A percentile compares a stretch with the other conserved stretches of the same genome.
Evolutionary conservation across 2,329 filamentous ascomycete species (phyloP).

Genomic region (Calonectria crousiana): DNA sequence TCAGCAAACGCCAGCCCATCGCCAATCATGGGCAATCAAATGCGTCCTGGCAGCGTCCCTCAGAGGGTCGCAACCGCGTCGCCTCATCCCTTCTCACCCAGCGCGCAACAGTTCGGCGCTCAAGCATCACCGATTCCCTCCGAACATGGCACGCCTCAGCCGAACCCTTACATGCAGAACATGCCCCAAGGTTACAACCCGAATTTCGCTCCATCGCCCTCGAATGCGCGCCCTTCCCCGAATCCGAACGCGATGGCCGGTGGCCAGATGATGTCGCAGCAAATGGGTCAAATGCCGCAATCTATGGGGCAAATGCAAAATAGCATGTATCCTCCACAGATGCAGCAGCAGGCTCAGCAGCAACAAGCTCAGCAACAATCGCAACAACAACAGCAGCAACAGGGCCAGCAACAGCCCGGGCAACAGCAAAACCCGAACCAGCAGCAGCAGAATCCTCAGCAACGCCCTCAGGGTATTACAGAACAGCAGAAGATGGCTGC

Average conservation of each 20-base stretch:
- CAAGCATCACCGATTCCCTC: constrained; percentile 83
- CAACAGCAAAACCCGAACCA: constrained; percentile 33
- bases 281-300: constrained; percentile 60
- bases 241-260: constrained; percentile 64
- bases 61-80: constrained; percentile 92
- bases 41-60: constrained; percentile 76
- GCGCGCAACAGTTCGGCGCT: constrained; percentile 76
- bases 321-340: constrained; percentile 53
- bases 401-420: constrained; percentile 48
- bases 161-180: constrained; percentile 74
- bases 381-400: constrained; percentile 54
- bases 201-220: constrained; percentile 68
- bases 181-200: constrained; percentile 71
- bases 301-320: constrained; percentile 64
- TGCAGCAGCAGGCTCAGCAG: constrained; percentile 57
- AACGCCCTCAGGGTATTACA: constrained; percentile 51
- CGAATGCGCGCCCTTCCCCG: constrained; percentile 67
- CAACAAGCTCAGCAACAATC: constrained; percentile 61
- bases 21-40: constrained; percentile 88
- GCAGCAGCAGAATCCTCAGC: constrained; percentile 55
- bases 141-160: constrained; percentile 83
- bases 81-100: constrained; percentile 89
- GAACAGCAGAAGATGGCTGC: constrained; percentile 81
- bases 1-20: constrained; percentile 91
- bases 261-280: constrained; percentile 67